Evolutionary conservation across 2,329 filamentous ascomycete species (phyloP), one percentile per base, ranked within the genome.

Genomic region (Ceratocystis harringtonii): DNA sequence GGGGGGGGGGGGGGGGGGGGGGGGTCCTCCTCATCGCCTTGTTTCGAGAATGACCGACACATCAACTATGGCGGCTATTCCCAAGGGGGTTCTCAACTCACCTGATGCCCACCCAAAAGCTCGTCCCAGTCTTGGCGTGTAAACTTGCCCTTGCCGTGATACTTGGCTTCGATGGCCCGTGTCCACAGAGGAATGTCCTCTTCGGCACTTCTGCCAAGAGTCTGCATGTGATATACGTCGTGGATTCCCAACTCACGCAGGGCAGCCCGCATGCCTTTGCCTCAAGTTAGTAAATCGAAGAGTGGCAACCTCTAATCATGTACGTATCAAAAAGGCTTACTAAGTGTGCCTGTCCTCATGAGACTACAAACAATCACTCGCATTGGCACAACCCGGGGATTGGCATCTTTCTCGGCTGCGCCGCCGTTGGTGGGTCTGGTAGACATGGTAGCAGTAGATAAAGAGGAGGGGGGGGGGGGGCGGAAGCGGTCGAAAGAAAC

Each of bases 51-150:
- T 10, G 32, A 36, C 32, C 8, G 8, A 36, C 32, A 8, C 3
- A 7, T 7, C 32, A 36, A 36, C 32, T 36, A 36, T 3, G 32
- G 32, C 32, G 2, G 32, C 32, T 36, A 36, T 36, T 36, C 32
- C 32, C 32, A 36, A 10, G 10, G 10, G 36, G 36, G 45, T 52
- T 10, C 10, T 25, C 19, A 19, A 41, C 60, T 25, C 57, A 68
- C 74, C 67, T 76, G 77, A 69, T 73, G 77, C 28, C 75, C 70
- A 58, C 76, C 76, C 61, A 80, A 75, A 5, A 80, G 71, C 66
- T 73, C 72, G 70, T 81, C 78, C 73, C 78, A 80, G 68, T 79
- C 76, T 19, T 71, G 69, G 55, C 72, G 74, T n/a, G 70, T 71
- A 64, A 75, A 73, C 19, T 61, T 66, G 60, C 68, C 66, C 61